A percentile compares a stretch with the other conserved stretches of the same genome.
Evolutionary conservation across 495 filamentous ascomycete genomes (phyloP).

Genomic region (Astrothelium macrocarpum): DNA sequence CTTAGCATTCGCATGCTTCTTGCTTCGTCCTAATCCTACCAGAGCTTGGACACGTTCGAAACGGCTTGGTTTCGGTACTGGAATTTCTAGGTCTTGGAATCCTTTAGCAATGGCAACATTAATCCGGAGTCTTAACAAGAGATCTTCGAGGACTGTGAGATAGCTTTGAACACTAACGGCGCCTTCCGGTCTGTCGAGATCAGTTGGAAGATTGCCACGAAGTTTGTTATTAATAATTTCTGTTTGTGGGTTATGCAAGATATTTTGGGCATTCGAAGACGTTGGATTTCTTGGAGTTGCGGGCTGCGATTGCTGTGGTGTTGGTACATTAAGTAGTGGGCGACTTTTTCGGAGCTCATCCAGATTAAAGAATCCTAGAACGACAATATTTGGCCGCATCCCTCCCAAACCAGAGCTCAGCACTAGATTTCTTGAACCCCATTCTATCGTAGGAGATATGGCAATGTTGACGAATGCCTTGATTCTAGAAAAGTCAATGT

Average conservation of each 20-base stretch:
- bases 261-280: constrained; percentile 14
- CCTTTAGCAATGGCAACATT: constrained; percentile 83
- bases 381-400: constrained; percentile 81
- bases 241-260: constrained; percentile 29
- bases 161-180: constrained; percentile 60
- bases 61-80: constrained; percentile 29
- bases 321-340: constrained; percentile 42
- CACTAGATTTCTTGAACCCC: constrained; percentile 75
- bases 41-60: constrained; percentile 11
- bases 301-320: constrained; percentile 21
- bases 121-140: constrained; percentile 65
- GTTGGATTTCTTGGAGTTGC: constrained; percentile 16
- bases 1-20: constrained; percentile 49
- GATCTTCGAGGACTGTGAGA: constrained; percentile 74
- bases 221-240: constrained; percentile 40
- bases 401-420: constrained; percentile 77
- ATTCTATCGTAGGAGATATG: constrained; percentile 71
- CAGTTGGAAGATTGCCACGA: constrained; percentile 48
- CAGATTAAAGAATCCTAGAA: constrained; percentile 65
- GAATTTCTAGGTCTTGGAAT: constrained; percentile 66
- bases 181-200: constrained; percentile 48
- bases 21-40: constrained; percentile 21
- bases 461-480: constrained; percentile 85
- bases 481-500: constrained; percentile 76
- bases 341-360: constrained; percentile 55